A percentile compares a stretch with the other conserved stretches of the same genome.
Evolutionary conservation across 106 monocot genomes (phyloP).

Genomic region (Apostasia ramifera): DNA sequence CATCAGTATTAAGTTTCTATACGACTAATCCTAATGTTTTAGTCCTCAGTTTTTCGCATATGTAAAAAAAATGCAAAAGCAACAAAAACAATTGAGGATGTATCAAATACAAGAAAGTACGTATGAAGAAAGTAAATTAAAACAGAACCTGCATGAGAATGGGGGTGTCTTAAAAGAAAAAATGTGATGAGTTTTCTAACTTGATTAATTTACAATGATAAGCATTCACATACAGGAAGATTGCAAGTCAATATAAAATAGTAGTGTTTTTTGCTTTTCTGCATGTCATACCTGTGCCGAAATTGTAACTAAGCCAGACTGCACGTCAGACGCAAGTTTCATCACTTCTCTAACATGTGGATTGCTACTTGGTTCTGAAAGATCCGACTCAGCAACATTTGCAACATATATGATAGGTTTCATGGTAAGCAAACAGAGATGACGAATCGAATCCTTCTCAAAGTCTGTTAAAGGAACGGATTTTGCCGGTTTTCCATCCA

Average conservation of each 20-base stretch:
- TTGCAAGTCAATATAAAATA: too few relatives aligned
- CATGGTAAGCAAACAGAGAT: constrained; percentile 94
- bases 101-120: neutral
- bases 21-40: too few relatives aligned
- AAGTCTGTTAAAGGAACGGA: constrained; percentile 73
- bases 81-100: neutral
- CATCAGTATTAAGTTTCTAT: too few relatives aligned
- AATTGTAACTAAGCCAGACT: constrained; percentile 83
- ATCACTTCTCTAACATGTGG: constrained; percentile 73
- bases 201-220: too few relatives aligned
- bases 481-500: constrained; percentile 96
- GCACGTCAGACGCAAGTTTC: constrained; percentile 63
- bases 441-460: constrained; percentile 82
- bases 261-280: neutral
- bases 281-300: constrained; percentile 76
- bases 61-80: neutral
- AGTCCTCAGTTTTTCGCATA: too few relatives aligned
- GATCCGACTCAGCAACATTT: constrained; percentile 92
- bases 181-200: too few relatives aligned
- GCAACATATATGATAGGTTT: constrained; percentile 97
- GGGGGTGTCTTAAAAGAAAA: too few relatives aligned
- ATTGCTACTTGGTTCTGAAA: constrained; percentile 61
- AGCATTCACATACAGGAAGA: too few relatives aligned
- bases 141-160: too few relatives aligned
- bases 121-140: too few relatives aligned